Evolutionary conservation across 169 alveolate genomes (phyloP).

Genomic region (Theileria luwenshuni): DNA sequence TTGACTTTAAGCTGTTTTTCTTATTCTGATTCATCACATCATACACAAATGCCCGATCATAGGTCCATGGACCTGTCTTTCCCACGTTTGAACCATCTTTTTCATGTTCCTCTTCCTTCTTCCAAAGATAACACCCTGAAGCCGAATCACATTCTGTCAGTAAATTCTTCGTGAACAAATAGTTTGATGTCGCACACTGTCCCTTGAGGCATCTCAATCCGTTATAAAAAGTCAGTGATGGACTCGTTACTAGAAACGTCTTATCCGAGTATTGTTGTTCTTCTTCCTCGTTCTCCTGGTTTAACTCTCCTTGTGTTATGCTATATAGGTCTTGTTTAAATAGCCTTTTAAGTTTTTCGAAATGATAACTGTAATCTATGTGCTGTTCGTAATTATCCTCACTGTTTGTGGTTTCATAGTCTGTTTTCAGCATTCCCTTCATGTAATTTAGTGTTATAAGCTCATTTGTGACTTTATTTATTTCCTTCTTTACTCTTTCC

Average conservation of each 20-base stretch:
- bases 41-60: constrained; percentile 19
- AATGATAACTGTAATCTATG: constrained; percentile 7
- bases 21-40: constrained; percentile 27
- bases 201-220: constrained; percentile 53
- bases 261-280: not conserved
- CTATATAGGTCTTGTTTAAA: constrained; percentile 8
- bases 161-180: constrained; percentile 8
- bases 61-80: constrained; percentile 60
- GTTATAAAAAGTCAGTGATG: constrained; percentile 39
- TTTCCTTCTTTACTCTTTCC: not conserved
- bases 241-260: constrained; percentile 30
- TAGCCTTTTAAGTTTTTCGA: constrained; percentile 1
- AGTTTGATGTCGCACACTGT: constrained; percentile 39
- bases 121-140: constrained; percentile 65
- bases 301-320: not conserved
- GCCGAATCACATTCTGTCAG: constrained; percentile 54
- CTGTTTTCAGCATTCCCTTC: constrained; percentile 25
- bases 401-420: not conserved
- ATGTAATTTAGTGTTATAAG: constrained; percentile 13
- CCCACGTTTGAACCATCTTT: constrained; percentile 13
- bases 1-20: constrained; percentile 20
- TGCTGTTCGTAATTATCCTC: not conserved
- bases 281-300: constrained; percentile 3
- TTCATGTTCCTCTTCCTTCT: not conserved
- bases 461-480: constrained; percentile 13